These are phyloP conservation scores for Ceraceosorus guamensis DNA, from an alignment of 1,284 basidiomycete genomes.

Conservation along the genomic window DNA sequence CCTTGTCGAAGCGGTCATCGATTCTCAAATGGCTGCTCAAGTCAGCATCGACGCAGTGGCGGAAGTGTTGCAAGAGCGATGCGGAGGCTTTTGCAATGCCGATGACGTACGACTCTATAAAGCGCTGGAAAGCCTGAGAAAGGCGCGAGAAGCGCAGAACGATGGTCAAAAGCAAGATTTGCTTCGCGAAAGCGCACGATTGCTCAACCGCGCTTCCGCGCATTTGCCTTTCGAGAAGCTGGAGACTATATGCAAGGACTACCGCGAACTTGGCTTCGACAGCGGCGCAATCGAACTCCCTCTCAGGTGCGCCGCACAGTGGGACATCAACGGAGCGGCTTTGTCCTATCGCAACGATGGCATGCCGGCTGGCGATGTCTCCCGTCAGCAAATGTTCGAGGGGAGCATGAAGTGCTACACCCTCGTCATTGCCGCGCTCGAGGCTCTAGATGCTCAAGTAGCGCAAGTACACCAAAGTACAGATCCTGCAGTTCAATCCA, in stretches of 20 bases:
- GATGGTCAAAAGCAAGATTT: slow-evolving; percentile 46
- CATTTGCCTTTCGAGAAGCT: slow-evolving; percentile 78
- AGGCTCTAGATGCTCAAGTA: slow-evolving; percentile 62
- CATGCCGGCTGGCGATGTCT: slow-evolving; percentile 62
- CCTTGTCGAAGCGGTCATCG: slow-evolving; percentile 90
- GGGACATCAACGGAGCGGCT: slow-evolving; percentile 63
- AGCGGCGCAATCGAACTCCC: slow-evolving; percentile 82
- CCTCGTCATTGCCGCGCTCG: slow-evolving; percentile 60
- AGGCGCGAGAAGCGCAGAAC: slow-evolving; percentile 76
- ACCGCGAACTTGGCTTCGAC: slow-evolving; percentile 71
- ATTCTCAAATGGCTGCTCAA: slow-evolving; percentile 93
- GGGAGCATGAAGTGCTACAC: slow-evolving; percentile 60
- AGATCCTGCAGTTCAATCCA: too few species aligned
- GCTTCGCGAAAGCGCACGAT: slow-evolving; percentile 47
- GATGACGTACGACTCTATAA: slow-evolving; percentile 98
- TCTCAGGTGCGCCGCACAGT: slow-evolving; percentile 69
- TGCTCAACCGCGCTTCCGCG: slow-evolving; percentile 79
- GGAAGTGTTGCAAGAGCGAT: slow-evolving; percentile 84
- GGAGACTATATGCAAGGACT: slow-evolving; percentile 75
- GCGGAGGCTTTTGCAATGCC: slow-evolving; percentile 93
- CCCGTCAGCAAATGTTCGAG: slow-evolving; percentile 54
- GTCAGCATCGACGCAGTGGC: slow-evolving; percentile 93
- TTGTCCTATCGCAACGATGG: slow-evolving; percentile 53
- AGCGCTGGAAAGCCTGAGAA: slow-evolving; percentile 87
- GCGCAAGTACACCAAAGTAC: neutral